Base-by-base conservation (phyloP, 352 stramenopile species). In the Phytopythium boreale region DNA sequence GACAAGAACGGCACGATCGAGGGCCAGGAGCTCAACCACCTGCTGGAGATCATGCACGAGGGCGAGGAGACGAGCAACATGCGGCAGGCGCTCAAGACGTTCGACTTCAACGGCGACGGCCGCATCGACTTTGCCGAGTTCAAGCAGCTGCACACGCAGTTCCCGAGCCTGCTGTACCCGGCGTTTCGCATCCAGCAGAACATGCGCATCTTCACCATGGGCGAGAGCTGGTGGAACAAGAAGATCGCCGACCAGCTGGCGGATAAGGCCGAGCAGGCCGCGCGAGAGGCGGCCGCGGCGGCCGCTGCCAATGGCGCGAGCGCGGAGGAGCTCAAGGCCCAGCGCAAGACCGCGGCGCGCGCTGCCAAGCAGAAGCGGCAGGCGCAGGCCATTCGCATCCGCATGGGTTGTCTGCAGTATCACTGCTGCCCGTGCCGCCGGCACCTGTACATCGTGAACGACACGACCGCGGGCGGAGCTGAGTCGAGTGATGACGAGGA, bases 1-100 rank as follows among this genome's bases (percentile, higher is more conserved):
- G 82, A 91, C 61, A 80, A 78, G 63, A 89, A 88, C 58, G 82
- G 82, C 61, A 91, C 82, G 14, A 91, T 91, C 51, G 82, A 91
- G 61, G 79, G 78, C 8, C 67, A 77, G 17, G 82, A 91, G 61
- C 57, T 91, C n/a, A 77, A 71, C 22, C 71, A 87, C 26, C 46
- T 91, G 41, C 61, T 91, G 11, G 82, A 91, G 56, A 87, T 91
- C 47, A 70, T 91, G 15, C 82, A 91, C 59, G 74, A 76, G 27
- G 82, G 85, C 62, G 76, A 75, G 4, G 76, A 77, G 37, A 84
- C 78, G 24, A 91, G 80, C 70, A 91, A 89, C 69, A 88, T 91
- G 74, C 79, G 85, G 63, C 66, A 74, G 12, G 82, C 82, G 31
- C 62, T 91, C 24, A 75, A 82, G 56, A 71, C 61, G 9, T 91